These are phyloP conservation scores for Solanum stenotomum DNA, from an alignment of 257 asterid genomes.

Conservation along the genomic window DNA sequence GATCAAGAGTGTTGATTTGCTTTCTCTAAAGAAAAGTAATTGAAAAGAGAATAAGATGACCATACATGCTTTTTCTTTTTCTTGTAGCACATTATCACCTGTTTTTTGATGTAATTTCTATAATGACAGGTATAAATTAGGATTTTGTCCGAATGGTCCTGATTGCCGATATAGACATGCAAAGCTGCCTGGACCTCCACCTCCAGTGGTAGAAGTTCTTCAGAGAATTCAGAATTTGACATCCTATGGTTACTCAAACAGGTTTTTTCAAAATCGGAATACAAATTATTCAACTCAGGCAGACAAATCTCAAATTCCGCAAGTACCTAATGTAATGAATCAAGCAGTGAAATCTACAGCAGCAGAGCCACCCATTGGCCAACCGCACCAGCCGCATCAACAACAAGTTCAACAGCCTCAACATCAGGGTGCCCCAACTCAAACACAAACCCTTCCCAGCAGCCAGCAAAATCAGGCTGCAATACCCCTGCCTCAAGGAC, in stretches of 20 bases:
- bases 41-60: background rate
- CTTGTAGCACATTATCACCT: background rate
- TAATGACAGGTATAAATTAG: slow-evolving; percentile 78
- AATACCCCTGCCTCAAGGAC: slow-evolving; percentile 89
- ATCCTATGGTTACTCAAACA: slow-evolving; percentile 59
- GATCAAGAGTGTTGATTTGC: background rate
- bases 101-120: background rate
- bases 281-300: slow-evolving; percentile 41
- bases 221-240: slow-evolving; percentile 82
- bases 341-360: slow-evolving; percentile 31
- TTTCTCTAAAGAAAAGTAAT: background rate
- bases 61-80: background rate
- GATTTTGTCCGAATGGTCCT: slow-evolving; percentile 97
- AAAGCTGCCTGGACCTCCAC: slow-evolving; percentile 94
- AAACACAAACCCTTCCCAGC: slow-evolving; percentile 39
- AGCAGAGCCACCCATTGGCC: slow-evolving; percentile 37
- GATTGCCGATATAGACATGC: slow-evolving; percentile 98
- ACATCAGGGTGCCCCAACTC: slow-evolving; percentile 24
- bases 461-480: slow-evolving; percentile 69
- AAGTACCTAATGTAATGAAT: slow-evolving; percentile 38
- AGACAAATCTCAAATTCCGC: slow-evolving; percentile 54
- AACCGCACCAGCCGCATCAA: slow-evolving; percentile 25
- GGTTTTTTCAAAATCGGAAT: slow-evolving; percentile 65
- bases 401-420: slow-evolving; percentile 52
- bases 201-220: slow-evolving; percentile 87